A percentile compares a stretch with the other conserved stretches of the same genome.
Evolutionary conservation across 2,329 filamentous ascomycete genomes (phyloP).

Genomic region (Ascochyta clinopodiicola): DNA sequence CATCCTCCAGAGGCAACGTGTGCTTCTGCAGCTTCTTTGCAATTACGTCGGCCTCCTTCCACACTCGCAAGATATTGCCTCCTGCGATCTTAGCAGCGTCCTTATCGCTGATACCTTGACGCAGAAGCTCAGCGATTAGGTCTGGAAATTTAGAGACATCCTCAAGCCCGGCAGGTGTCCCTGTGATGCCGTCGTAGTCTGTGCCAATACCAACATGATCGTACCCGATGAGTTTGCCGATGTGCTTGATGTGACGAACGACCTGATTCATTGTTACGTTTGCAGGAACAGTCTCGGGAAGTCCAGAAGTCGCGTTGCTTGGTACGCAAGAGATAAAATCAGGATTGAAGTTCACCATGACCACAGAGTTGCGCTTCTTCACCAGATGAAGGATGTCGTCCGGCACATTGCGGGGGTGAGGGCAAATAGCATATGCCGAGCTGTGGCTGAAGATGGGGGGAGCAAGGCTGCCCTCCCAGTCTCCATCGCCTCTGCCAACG

Average conservation of each 20-base stretch:
- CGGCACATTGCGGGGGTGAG: slow-evolving; percentile 88
- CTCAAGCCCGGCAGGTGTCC: slow-evolving; percentile 75
- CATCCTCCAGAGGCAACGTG: slow-evolving; percentile 54
- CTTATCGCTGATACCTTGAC: slow-evolving; percentile 73
- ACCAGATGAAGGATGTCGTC: slow-evolving; percentile 82
- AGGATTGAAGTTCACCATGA: slow-evolving; percentile 91
- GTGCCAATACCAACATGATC: slow-evolving; percentile 87
- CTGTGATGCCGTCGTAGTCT: slow-evolving; percentile 82
- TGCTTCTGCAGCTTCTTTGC: slow-evolving; percentile 68
- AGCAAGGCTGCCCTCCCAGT: slow-evolving; percentile 75
- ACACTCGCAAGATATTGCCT: slow-evolving; percentile 82
- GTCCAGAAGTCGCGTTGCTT: slow-evolving; percentile 63
- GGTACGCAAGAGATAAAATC: slow-evolving; percentile 80
- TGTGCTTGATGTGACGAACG: slow-evolving; percentile 79
- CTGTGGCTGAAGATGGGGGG: slow-evolving; percentile 91
- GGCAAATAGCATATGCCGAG: slow-evolving; percentile 79
- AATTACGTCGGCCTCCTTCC: slow-evolving; percentile 78
- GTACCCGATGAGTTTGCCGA: slow-evolving; percentile 83
- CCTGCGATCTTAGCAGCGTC: slow-evolving; percentile 80
- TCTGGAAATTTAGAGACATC: slow-evolving; percentile 86
- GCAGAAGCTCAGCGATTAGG: slow-evolving; percentile 76
- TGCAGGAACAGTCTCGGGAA: slow-evolving; percentile 71
- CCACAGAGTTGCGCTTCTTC: slow-evolving; percentile 73
- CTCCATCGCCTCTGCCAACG: slow-evolving; percentile 55
- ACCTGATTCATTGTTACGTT: slow-evolving; percentile 80